Conservation (phyloP, 2,329 filamentous ascomycete genomes). For the Talaromyces sp. region DNA sequence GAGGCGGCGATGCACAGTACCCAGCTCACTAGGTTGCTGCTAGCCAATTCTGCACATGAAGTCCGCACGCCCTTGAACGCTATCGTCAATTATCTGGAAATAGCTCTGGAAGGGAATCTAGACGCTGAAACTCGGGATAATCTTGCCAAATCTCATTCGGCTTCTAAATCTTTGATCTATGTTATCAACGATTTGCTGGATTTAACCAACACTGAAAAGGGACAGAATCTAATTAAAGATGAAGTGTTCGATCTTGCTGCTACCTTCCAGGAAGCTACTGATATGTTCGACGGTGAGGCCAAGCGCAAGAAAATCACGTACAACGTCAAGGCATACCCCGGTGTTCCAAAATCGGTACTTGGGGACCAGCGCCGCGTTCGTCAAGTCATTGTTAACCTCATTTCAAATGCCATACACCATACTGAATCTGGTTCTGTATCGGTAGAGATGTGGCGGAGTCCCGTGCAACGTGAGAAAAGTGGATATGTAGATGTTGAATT, state of each 20-base stretch:
- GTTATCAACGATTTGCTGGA: conserved; percentile 91
- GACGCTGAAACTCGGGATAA: conserved; percentile 83
- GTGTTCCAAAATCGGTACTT: conserved; percentile 65
- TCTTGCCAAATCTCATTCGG: conserved; percentile 76
- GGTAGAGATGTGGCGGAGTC: conserved; percentile 61
- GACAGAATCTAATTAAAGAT: conserved; percentile 71
- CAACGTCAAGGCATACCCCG: conserved; percentile 62
- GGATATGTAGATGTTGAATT: conserved; percentile 66
- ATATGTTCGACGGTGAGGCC: conserved; percentile 69
- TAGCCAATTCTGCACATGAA: conserved; percentile 88
- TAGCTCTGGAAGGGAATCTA: conserved; percentile 74
- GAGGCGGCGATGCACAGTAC: conserved; percentile 78
- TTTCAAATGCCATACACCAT: conserved; percentile 78
- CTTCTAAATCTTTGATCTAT: conserved; percentile 87
- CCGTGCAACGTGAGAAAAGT: conserved; percentile 36
- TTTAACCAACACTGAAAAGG: conserved; percentile 82
- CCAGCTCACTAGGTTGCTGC: conserved; percentile 69
- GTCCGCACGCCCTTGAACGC: conserved; percentile 87
- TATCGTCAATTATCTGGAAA: conserved; percentile 92
- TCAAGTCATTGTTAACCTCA: conserved; percentile 77
- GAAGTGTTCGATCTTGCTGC: conserved; percentile 69
- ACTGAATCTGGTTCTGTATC: conserved; percentile 64
- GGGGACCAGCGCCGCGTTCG: conserved; percentile 78
- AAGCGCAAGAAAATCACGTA: conserved; percentile 71
- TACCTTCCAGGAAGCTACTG: conserved; percentile 72